Conservation (phyloP, 331 rosid genomes). For the Telfairia occidentalis region DNA sequence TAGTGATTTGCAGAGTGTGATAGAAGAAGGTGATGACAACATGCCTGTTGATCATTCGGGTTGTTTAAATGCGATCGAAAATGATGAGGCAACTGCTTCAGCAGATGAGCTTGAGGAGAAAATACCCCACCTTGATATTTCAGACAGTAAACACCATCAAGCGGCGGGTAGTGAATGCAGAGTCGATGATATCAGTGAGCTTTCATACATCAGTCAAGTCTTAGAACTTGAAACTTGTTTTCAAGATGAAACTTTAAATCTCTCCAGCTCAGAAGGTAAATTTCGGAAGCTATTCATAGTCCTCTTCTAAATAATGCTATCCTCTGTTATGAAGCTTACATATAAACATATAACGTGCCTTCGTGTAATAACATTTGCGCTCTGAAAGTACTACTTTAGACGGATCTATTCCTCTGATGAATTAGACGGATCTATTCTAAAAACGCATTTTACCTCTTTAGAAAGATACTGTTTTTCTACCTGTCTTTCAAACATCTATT, state of each 20-base stretch:
- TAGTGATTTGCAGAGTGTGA: constrained; percentile 20
- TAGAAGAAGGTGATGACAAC: constrained; percentile 13
- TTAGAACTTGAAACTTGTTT: constrained; percentile 20
- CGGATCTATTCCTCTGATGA: not conserved
- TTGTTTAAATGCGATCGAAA: constrained; percentile 7
- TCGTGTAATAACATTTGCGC: not conserved
- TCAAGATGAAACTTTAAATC: constrained; percentile 21
- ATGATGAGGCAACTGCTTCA: constrained; percentile 9
- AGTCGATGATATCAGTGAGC: constrained; percentile 21
- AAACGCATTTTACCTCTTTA: not conserved
- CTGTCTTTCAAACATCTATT: not conserved
- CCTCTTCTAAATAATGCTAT: not conserved
- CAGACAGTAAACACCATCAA: constrained; percentile 20
- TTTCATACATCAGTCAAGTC: constrained; percentile 5
- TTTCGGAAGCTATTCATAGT: not conserved
- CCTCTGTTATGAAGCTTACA: not conserved
- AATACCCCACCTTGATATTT: constrained; percentile 12
- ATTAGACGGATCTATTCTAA: not conserved
- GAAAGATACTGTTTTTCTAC: not conserved
- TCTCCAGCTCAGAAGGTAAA: constrained; percentile 27
- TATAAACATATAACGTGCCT: not conserved
- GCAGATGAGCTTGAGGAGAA: constrained; percentile 16
- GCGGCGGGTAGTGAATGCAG: constrained; percentile 17
- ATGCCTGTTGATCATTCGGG: constrained; percentile 10
- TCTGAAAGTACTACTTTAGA: not conserved